Evolutionary conservation across 345 rosid genomes (phyloP).

Genomic region (Eucalyptus curtisii): DNA sequence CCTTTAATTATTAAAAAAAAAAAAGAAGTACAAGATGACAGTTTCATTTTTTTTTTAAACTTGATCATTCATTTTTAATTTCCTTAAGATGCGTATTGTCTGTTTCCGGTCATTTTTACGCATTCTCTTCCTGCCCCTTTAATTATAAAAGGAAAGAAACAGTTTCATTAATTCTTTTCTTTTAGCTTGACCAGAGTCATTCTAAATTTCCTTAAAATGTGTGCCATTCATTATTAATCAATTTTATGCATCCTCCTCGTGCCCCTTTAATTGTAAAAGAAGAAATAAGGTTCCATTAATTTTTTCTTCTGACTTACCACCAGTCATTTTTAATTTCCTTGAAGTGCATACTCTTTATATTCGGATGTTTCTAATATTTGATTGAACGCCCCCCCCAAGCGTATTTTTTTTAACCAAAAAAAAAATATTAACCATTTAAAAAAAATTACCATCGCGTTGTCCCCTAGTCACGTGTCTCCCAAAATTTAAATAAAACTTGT

Average conservation of each 20-base stretch:
- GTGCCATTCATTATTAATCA: not conserved
- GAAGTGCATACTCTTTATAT: not conserved
- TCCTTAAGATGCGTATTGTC: not conserved
- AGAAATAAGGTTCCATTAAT: not conserved
- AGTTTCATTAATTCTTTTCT: not conserved
- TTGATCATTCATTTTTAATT: not conserved
- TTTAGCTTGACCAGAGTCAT: no score
- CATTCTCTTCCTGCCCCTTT: not conserved
- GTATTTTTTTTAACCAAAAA: not conserved
- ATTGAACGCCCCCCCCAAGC: not conserved
- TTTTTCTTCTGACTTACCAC: no score
- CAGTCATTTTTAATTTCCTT: not conserved
- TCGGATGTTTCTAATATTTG: not conserved
- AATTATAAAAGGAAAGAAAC: not conserved
- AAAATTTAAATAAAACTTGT: not conserved
- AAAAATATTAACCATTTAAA: no score
- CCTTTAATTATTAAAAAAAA: not conserved
- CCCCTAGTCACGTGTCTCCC: not conserved
- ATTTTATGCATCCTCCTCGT: not conserved
- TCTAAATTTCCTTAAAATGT: not conserved
- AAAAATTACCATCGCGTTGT: not conserved
- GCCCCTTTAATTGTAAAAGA: not conserved
- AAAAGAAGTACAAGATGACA: not conserved
- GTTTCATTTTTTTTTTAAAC: not conserved
- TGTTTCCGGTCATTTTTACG: not conserved